Evolutionary conservation across 768 basidiomycete species (phyloP).

Genomic region (Boletus speciosus): DNA sequence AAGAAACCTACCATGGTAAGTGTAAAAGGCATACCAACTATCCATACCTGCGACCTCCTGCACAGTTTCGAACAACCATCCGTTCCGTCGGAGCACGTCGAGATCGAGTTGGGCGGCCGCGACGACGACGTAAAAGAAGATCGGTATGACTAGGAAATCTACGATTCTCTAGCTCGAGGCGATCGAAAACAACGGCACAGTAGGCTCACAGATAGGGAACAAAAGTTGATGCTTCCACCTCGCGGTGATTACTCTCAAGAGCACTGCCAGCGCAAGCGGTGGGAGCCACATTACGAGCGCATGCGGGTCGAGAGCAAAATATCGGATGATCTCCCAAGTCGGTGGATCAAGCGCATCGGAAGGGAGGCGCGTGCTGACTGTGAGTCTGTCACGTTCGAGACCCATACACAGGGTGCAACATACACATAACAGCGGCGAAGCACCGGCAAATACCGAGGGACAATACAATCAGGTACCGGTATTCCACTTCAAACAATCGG

Average conservation of each 20-base stretch:
- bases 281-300: slow-evolving; percentile 76
- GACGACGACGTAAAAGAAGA: slow-evolving; percentile 81
- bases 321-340: slow-evolving; percentile 58
- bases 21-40: slow-evolving; percentile 84
- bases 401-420: background rate
- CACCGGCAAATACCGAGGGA: background rate
- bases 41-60: slow-evolving; percentile 32
- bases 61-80: slow-evolving; percentile 81
- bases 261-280: slow-evolving; percentile 70
- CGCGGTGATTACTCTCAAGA: slow-evolving; percentile 77
- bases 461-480: background rate
- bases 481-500: background rate
- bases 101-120: slow-evolving; percentile 61
- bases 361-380: slow-evolving; percentile 78
- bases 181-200: background rate
- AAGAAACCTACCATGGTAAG: slow-evolving; percentile 60
- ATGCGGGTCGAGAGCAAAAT: slow-evolving; percentile 62
- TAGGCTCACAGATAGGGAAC: slow-evolving; percentile 76
- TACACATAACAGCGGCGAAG: background rate
- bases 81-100: slow-evolving; percentile 50
- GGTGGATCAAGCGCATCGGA: slow-evolving; percentile 70
- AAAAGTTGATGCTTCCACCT: slow-evolving; percentile 83
- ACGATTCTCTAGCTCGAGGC: background rate
- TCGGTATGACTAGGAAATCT: slow-evolving; percentile 82
- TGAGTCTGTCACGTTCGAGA: slow-evolving; percentile 48